Evolutionary conservation across 768 basidiomycete genomes (phyloP), one percentile per base, ranked within the genome.

Genomic region (Hirschioporus abietinus): DNA sequence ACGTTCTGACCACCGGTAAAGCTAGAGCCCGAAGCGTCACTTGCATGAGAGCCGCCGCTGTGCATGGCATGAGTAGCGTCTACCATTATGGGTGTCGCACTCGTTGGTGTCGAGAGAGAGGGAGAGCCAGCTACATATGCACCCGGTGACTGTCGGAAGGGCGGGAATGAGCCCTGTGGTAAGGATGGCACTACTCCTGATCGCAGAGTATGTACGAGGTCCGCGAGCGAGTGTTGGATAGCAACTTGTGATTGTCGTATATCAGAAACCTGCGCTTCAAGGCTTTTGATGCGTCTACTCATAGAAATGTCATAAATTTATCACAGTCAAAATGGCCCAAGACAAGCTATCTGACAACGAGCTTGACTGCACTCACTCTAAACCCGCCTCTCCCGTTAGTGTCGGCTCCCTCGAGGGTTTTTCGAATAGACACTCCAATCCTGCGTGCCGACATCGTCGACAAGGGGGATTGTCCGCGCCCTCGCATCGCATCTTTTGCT

Each of bases 401-500:
- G 90, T 91, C 17, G 92, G 90, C 75, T 95, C 93, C 71, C 89
- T 84, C 15, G 88, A 89, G 1, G 96, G 96, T 72, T 97, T 97
- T 77, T 98, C 96, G 75, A 98, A 96, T 35, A 97, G 83, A 79
- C 96, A 98, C 58, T 95, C 92, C 15, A 97, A 82, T 1, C 93
- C 92, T 23, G 91, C 89, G 72, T 94, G 91, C 35, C 92, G 85
- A 78, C 96, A 98, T 59, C 96, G 87, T 72, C 91, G 89, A 78
- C 96, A 98, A n/a, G 96, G 96, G 26, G 96, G 95, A 72, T 93
- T 95, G 75, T 97, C 96, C 18, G 95, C 96, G 1, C 94, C 95
- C 76, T 96, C 94, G 74, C 95, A 98, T 71, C 95, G 84, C 96
- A 97, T 97, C 80, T 97, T 97, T 82, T 96, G 95, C 73, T 94